These are phyloP conservation scores for Kluyveromyces lactis DNA, from an alignment of 805 yeast genomes.

Conservation along the genomic window DNA sequence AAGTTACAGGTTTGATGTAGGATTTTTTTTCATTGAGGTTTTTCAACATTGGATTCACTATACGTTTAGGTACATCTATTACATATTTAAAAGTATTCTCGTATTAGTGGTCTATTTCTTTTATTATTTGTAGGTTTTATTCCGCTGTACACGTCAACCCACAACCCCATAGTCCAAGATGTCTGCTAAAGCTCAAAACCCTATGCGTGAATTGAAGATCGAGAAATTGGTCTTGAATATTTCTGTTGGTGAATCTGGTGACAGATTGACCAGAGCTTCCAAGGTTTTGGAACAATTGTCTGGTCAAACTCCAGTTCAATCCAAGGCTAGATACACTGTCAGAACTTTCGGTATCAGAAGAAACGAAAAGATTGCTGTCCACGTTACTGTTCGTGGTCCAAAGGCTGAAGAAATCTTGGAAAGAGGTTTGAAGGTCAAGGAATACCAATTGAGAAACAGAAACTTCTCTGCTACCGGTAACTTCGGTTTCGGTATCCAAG, in stretches of 20 bases:
- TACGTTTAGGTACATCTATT: no score
- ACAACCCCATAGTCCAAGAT: conserved; percentile 22
- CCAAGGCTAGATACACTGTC: conserved; percentile 99
- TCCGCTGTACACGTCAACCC: neutral
- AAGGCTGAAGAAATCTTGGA: conserved; percentile 99
- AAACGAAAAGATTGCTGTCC: conserved; percentile 99
- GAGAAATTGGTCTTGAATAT: conserved; percentile 99
- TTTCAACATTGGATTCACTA: no score
- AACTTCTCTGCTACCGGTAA: conserved; percentile 99
- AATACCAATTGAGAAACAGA: conserved; percentile 88
- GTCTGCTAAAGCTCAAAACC: conserved; percentile 68
- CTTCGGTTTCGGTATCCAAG: conserved; percentile 99
- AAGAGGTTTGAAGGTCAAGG: conserved; percentile 99
- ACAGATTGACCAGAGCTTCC: conserved; percentile 99
- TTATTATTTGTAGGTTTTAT: no score
- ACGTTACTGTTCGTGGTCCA: conserved; percentile 99
- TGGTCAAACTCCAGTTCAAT: conserved; percentile 99
- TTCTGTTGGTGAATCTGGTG: conserved; percentile 99
- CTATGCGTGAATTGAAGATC: conserved; percentile 98
- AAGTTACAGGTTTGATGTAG: no score
- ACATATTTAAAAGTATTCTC: no score
- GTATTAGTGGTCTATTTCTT: no score
- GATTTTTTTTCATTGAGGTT: no score
- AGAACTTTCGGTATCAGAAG: conserved; percentile 99
- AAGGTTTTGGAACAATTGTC: conserved; percentile 99